A percentile compares a stretch with the other conserved stretches of the same genome.
These are phyloP conservation scores for Physcomitrium patens DNA, from an alignment of 225 moss, liverwort and hornwort genomes.

Conservation along the genomic window DNA sequence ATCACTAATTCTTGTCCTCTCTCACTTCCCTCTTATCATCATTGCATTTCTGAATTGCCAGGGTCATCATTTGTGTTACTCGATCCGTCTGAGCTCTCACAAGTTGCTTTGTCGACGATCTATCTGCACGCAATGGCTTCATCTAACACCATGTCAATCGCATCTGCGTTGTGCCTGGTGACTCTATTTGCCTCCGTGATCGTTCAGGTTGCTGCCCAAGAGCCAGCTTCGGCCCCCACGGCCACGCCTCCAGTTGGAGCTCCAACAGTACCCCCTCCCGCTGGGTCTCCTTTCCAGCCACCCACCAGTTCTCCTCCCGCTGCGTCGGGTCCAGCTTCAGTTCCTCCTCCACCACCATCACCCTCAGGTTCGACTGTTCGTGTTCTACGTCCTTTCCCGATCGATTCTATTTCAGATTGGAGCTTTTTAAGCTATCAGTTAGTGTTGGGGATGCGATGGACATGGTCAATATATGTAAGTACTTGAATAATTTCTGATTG, in stretches of 20 bases:
- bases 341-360: not conserved
- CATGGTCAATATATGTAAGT: not conserved
- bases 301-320: not conserved
- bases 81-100: too few species aligned
- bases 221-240: not conserved
- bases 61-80: too few species aligned
- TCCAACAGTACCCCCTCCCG: not conserved
- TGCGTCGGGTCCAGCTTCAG: not conserved
- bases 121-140: conserved; percentile 7
- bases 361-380: not conserved
- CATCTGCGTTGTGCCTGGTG: conserved; percentile 11
- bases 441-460: not conserved
- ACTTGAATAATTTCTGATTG: too few species aligned
- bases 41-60: too few species aligned
- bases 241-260: not conserved
- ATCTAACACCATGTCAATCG: not conserved
- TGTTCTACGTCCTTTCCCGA: too few species aligned
- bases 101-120: too few species aligned
- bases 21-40: too few species aligned
- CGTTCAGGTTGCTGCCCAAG: not conserved
- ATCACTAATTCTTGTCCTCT: too few species aligned
- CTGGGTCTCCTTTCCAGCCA: too few species aligned
- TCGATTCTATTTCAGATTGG: too few species aligned
- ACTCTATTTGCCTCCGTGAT: not conserved
- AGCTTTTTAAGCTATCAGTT: not conserved